phyloP scores from a whole-genome alignment of 2,329 filamentous ascomycete species.

The Drechslerella coelobrocha region DNA sequence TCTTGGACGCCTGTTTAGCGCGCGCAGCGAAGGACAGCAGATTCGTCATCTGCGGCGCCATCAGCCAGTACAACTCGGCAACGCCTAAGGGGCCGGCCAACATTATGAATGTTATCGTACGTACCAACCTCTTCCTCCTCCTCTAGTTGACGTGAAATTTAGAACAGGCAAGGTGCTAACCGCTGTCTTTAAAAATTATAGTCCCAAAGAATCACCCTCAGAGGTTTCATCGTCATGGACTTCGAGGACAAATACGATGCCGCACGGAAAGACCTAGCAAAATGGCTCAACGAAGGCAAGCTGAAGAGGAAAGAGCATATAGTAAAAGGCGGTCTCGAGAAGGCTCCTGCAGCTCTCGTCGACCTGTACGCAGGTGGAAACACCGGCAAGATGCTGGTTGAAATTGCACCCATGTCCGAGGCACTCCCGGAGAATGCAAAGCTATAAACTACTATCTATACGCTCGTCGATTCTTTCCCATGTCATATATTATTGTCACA shows the following conservation, averaged over 20 bases:
- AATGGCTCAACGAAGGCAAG: conserved; percentile 75
- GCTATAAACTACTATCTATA: conserved; percentile 14
- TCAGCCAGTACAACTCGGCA: conserved; percentile 72
- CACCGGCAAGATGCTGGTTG: conserved; percentile 70
- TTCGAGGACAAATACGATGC: conserved; percentile 66
- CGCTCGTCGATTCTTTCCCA: too few species aligned
- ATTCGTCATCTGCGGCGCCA: conserved; percentile 75
- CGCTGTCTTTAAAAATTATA: conserved; percentile 57
- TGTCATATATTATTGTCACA: too few species aligned
- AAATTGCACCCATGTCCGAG: conserved; percentile 55
- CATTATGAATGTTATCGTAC: conserved; percentile 47
- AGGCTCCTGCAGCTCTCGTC: conserved; percentile 69
- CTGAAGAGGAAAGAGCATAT: conserved; percentile 75
- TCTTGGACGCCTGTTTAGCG: conserved; percentile 70
- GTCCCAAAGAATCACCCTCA: conserved; percentile 67
- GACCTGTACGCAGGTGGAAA: conserved; percentile 73
- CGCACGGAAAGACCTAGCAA: conserved; percentile 68
- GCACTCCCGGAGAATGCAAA: conserved; percentile 28
- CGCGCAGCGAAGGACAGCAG: conserved; percentile 69
- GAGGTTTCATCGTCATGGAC: conserved; percentile 78
- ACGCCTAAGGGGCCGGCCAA: conserved; percentile 63
- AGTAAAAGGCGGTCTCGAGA: conserved; percentile 70
- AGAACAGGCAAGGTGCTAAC: conserved; percentile 62
- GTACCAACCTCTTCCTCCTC: neutral
- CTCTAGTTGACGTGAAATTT: neutral